These are phyloP conservation scores for Saccharomyces uvarum DNA, from an alignment of 1,139 yeast genomes.

Conservation along the genomic window DNA sequence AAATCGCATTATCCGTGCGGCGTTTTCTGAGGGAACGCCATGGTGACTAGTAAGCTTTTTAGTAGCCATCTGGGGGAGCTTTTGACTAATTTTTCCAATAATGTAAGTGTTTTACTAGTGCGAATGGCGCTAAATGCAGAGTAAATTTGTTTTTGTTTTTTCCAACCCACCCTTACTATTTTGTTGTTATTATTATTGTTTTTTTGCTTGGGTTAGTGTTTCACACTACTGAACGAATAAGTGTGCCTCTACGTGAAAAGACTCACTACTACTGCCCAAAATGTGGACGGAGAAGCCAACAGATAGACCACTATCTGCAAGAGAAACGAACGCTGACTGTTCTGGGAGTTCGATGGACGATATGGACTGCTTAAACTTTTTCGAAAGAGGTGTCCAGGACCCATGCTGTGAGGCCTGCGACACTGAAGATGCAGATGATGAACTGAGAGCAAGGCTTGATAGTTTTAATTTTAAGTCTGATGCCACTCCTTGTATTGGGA, in stretches of 20 bases:
- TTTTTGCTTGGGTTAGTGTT: neutral
- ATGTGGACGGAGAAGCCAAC: neutral
- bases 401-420: conserved; percentile 2
- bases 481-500: neutral
- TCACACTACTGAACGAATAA: neutral
- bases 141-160: neutral
- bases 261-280: neutral
- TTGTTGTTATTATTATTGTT: neutral
- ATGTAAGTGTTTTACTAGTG: neutral
- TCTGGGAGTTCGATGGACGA: neutral
- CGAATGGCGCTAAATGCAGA: neutral
- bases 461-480: neutral
- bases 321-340: neutral
- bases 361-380: neutral
- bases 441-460: neutral
- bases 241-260: neutral
- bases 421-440: neutral
- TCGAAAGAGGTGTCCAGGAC: conserved; percentile 6
- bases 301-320: neutral
- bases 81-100: neutral
- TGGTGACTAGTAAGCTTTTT: neutral
- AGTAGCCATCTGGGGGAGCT: conserved; percentile 1
- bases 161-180: neutral
- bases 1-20: neutral
- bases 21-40: neutral